A percentile compares a stretch with the other conserved stretches of the same genome.
phyloP scores from a whole-genome alignment of 2,329 filamentous ascomycete genomes.

The Ceratocystis huliohia region DNA sequence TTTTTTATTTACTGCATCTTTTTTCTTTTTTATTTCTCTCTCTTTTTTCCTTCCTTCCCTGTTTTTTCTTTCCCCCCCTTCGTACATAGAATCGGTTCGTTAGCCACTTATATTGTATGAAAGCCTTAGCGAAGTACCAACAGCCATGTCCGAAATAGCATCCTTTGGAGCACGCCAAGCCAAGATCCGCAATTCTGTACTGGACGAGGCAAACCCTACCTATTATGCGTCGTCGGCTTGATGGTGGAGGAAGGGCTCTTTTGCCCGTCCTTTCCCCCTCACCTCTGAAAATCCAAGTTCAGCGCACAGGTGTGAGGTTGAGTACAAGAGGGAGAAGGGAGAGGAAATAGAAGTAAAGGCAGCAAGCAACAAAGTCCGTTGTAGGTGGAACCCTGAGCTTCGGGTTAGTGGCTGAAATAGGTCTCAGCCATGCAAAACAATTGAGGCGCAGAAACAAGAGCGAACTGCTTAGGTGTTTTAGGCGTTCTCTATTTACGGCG shows the following conservation, averaged over 20 bases:
- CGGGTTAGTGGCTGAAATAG: constrained; percentile 2
- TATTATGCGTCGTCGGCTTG: neutral
- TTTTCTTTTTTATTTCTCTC: neutral
- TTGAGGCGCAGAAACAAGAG: constrained; percentile 4
- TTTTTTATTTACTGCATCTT: neutral
- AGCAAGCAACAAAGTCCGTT: neutral
- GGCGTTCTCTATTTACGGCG: constrained; percentile 6
- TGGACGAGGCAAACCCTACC: neutral
- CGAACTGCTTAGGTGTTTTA: constrained; percentile 5
- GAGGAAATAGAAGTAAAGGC: neutral
- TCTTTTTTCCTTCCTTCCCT: neutral
- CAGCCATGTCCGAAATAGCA: constrained; percentile 5
- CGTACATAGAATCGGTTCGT: neutral
- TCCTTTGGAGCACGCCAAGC: constrained; percentile 4
- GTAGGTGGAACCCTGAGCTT: neutral
- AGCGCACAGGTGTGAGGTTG: neutral
- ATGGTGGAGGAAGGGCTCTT: neutral
- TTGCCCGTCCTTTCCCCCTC: neutral
- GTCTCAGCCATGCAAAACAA: constrained; percentile 3
- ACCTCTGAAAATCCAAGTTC: neutral
- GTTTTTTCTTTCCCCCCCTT: neutral
- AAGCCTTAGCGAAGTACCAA: constrained; percentile 7
- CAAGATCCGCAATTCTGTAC: neutral
- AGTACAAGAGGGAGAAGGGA: neutral
- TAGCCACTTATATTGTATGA: constrained; percentile 2